phyloP scores from a whole-genome alignment of 768 basidiomycete species.

The Zangia roseola region DNA sequence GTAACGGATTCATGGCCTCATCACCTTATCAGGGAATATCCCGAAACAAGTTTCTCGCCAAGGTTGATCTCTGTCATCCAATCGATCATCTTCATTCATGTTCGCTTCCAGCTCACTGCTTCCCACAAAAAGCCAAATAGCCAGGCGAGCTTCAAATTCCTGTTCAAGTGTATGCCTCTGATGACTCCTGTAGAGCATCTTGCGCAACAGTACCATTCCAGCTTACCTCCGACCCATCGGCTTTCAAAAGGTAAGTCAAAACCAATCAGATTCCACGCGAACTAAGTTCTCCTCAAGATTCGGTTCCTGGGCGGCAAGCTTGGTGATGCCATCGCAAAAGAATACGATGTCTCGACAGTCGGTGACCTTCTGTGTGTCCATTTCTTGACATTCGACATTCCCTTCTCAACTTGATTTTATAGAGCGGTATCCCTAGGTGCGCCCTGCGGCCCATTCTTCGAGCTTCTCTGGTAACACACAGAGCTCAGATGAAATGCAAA shows the following conservation, averaged over 20 bases:
- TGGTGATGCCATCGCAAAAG: constrained; percentile 80
- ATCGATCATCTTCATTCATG: neutral
- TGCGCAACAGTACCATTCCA: constrained; percentile 81
- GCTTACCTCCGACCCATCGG: constrained; percentile 78
- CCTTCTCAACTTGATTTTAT: constrained; percentile 1
- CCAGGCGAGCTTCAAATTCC: constrained; percentile 51
- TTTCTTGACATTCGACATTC: neutral
- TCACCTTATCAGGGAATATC: constrained; percentile 66
- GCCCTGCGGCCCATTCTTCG: constrained; percentile 2
- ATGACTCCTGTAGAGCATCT: constrained; percentile 58
- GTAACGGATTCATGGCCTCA: neutral
- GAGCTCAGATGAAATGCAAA: constrained; percentile 68
- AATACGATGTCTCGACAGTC: constrained; percentile 88
- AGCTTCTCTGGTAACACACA: constrained; percentile 4
- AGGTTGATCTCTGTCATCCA: constrained; percentile 46
- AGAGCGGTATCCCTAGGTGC: constrained; percentile 61
- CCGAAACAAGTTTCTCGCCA: constrained; percentile 92
- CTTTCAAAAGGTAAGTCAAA: constrained; percentile 73
- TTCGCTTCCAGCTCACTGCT: constrained; percentile 63
- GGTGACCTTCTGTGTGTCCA: constrained; percentile 80
- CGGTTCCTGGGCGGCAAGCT: constrained; percentile 94
- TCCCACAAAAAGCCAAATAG: constrained; percentile 90
- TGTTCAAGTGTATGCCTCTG: neutral
- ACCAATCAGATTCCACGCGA: neutral
- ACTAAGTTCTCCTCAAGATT: constrained; percentile 52